Evolutionary conservation across 257 asterid genomes (phyloP).

Genomic region (Apocynum venetum): DNA sequence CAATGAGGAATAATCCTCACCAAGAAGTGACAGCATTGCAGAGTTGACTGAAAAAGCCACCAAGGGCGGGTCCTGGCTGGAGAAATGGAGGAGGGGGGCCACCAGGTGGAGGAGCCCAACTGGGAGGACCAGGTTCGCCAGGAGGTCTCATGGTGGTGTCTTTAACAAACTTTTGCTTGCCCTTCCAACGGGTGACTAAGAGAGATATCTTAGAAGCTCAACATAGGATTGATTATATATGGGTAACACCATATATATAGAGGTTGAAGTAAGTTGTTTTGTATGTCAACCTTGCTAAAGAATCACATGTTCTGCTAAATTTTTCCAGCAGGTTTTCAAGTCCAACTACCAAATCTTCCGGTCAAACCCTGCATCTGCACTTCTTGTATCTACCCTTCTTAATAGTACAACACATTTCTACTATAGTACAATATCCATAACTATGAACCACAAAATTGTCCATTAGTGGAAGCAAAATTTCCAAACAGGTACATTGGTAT

Average conservation of each 20-base stretch:
- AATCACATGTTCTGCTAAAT: background rate
- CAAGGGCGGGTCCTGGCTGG: background rate
- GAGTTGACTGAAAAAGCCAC: constrained; percentile 29
- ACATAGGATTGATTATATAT: background rate
- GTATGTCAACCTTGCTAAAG: background rate
- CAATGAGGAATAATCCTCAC: constrained; percentile 8
- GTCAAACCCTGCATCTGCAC: background rate
- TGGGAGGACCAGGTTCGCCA: background rate
- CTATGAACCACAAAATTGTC: background rate
- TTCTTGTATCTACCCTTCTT: constrained; percentile 5
- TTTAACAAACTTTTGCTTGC: background rate
- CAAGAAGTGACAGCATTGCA: constrained; percentile 41
- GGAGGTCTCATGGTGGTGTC: constrained; percentile 1
- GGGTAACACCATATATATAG: background rate
- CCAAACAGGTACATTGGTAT: background rate
- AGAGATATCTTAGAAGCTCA: background rate
- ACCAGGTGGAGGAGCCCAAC: background rate
- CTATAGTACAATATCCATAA: background rate
- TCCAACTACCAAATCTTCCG: background rate
- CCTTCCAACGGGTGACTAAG: background rate
- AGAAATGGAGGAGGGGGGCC: constrained; percentile 2
- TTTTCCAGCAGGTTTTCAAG: background rate
- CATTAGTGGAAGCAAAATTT: background rate
- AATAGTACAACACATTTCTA: background rate
- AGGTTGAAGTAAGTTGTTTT: background rate